Evolutionary conservation across 768 basidiomycete species (phyloP).

Genomic region (Pulveroboletus sp.): DNA sequence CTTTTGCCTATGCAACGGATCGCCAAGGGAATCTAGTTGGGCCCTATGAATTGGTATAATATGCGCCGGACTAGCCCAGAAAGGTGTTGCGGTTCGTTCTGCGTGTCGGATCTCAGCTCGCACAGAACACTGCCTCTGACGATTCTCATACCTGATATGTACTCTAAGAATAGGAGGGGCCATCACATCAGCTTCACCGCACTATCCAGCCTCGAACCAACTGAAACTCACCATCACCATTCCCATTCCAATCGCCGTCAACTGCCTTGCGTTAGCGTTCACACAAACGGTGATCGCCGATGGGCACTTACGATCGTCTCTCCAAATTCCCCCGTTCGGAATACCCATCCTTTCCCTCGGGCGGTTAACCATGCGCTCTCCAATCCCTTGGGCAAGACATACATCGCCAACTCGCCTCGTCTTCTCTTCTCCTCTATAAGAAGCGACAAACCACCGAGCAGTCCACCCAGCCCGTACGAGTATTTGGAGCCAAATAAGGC

Average conservation of each 20-base stretch:
- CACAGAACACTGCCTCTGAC: background rate
- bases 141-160: conserved; percentile 61
- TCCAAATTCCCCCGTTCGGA: conserved; percentile 64
- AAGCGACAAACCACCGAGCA: conserved; percentile 69
- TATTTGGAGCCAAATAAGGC: conserved; percentile 60
- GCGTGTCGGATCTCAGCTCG: conserved; percentile 3
- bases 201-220: background rate
- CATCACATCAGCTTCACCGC: conserved; percentile 7
- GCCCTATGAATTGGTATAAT: conserved; percentile 86
- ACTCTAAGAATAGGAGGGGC: conserved; percentile 38
- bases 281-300: background rate
- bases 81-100: conserved; percentile 74
- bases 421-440: conserved; percentile 85
- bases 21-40: conserved; percentile 47
- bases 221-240: conserved; percentile 75
- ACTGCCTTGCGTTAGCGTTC: conserved; percentile 26
- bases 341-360: conserved; percentile 70
- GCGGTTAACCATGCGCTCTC: conserved; percentile 88
- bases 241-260: conserved; percentile 77
- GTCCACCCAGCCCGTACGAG: conserved; percentile 71
- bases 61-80: conserved; percentile 77
- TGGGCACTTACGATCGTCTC: conserved; percentile 51
- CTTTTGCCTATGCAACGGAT: background rate
- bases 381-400: conserved; percentile 80
- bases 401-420: conserved; percentile 91